phyloP scores from a whole-genome alignment of 345 rosid genomes.

The Eucalyptus victrix region DNA sequence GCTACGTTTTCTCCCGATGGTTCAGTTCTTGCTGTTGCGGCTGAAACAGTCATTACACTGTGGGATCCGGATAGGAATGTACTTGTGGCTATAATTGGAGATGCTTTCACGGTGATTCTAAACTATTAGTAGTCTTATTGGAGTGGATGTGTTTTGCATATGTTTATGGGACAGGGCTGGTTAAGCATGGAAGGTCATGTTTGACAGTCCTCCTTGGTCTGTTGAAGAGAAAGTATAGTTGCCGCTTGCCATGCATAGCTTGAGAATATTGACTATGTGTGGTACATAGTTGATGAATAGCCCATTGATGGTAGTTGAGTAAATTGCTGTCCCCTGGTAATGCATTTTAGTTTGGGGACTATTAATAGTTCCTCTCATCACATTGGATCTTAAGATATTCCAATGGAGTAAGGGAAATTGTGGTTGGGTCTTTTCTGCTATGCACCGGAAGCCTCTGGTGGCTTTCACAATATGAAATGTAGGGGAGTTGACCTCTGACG shows the following conservation, averaged over 20 bases:
- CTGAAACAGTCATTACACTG: constrained; percentile 75
- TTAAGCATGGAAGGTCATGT: neutral
- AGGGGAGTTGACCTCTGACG: neutral
- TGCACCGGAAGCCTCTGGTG: neutral
- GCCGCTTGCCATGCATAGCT: neutral
- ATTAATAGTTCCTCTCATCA: neutral
- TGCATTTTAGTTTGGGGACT: neutral
- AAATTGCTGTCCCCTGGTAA: neutral
- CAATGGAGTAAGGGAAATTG: neutral
- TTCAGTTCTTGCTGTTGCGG: constrained; percentile 93
- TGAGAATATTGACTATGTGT: neutral
- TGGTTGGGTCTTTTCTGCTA: neutral
- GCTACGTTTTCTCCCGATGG: constrained; percentile 95
- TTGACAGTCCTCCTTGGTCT: neutral
- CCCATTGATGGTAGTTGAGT: neutral
- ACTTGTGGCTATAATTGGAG: constrained; percentile 77
- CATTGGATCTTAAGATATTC: neutral
- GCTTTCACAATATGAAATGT: neutral
- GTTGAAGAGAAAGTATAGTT: neutral
- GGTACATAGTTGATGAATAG: neutral
- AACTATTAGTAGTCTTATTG: neutral
- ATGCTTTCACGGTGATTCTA: constrained; percentile 37
- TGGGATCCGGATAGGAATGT: constrained; percentile 83
- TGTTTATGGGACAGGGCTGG: neutral
- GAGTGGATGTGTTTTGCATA: neutral